Base-by-base conservation (phyloP, 331 rosid genomes). In the Rhamnella rubrinervis region DNA sequence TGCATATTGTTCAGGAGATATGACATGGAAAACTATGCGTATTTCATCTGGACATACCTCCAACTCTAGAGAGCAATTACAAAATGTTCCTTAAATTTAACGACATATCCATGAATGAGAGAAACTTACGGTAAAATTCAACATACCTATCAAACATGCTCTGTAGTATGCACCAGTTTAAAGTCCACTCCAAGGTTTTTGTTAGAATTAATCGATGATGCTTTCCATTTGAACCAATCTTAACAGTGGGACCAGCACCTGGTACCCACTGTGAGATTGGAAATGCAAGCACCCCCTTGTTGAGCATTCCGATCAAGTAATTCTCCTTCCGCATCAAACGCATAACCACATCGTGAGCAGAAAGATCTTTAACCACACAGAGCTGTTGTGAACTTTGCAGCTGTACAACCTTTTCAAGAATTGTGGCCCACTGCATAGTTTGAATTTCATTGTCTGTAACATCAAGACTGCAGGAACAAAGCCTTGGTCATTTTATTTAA, bases 101-200 rank as follows among this genome's bases (percentile, higher is more conserved):
- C 7, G 10, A 53, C 7, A 53, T 8, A 53, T 44, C 49, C 49
- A 44, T 10, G 12, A 7, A 40, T 19, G 37, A 59, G 63, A 11
- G 47, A 49, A 39, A 19, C 23, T 60, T 51, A 8, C 40, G 21
- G 16, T 20, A 75, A 64, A 37, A 74, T 56, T 59, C 73, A 75
- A 73, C 83, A 35, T 86, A 90, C 98, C 97, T 87, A 77, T 93
- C 98, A 83, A 93, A 93, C 98, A 93, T 93, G 89, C 95, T 91
- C 75, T 93, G 97, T 73, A 93, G 79, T 73, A 93, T 91, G 85
- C 97, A 91, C 98, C 98, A 93, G 78, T 91, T 93, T 69, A 93
- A 87, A 68, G 96, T 87, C 98, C 98, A 93, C 73, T 93, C 97
- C 20, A 93, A 96, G 74, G 95, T 89, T 82, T 89, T 93, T 66